Evolutionary conservation across 2,329 filamentous ascomycete genomes (phyloP).

Genomic region (Sclerotinia sclerotiorum): DNA sequence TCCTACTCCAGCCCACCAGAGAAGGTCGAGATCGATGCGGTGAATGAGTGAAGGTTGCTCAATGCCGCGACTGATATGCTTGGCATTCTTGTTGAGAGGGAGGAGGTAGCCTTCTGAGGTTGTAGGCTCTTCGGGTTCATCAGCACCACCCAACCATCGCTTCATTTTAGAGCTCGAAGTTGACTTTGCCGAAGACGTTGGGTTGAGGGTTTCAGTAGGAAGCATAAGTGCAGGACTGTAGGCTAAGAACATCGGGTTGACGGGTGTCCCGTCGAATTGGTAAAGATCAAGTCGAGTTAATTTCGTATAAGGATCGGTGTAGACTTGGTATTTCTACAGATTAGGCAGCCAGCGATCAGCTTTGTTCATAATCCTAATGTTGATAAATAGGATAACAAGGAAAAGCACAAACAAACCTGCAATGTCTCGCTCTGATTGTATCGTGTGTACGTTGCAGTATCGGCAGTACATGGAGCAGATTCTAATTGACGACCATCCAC

Average conservation of each 20-base stretch:
- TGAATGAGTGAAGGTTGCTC: constrained; percentile 29
- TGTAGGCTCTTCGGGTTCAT: constrained; percentile 41
- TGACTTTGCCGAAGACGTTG: constrained; percentile 44
- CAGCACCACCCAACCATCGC: constrained; percentile 31
- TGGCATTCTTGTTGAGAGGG: constrained; percentile 39
- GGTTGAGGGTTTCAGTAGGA: constrained; percentile 65
- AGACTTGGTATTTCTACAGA: constrained; percentile 42
- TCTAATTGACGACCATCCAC: constrained; percentile 67
- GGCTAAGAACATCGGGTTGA: constrained; percentile 67
- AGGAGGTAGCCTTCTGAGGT: constrained; percentile 36
- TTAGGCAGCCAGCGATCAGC: not conserved
- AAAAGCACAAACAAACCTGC: constrained; percentile 47
- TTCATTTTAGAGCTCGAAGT: constrained; percentile 44
- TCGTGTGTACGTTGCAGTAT: constrained; percentile 58
- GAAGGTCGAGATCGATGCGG: constrained; percentile 35
- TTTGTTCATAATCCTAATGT: not conserved
- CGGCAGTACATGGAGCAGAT: constrained; percentile 60
- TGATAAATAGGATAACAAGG: not conserved
- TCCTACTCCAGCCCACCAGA: constrained; percentile 41
- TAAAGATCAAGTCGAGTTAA: constrained; percentile 63
- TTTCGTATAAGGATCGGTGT: constrained; percentile 60
- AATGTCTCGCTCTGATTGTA: constrained; percentile 66
- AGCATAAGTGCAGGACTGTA: constrained; percentile 66
- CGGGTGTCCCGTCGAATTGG: constrained; percentile 60
- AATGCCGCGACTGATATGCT: constrained; percentile 36